Evolutionary conservation across 1,284 basidiomycete species (phyloP), one percentile per base, ranked within the genome.

Genomic region (Trichosporon inkin): DNA sequence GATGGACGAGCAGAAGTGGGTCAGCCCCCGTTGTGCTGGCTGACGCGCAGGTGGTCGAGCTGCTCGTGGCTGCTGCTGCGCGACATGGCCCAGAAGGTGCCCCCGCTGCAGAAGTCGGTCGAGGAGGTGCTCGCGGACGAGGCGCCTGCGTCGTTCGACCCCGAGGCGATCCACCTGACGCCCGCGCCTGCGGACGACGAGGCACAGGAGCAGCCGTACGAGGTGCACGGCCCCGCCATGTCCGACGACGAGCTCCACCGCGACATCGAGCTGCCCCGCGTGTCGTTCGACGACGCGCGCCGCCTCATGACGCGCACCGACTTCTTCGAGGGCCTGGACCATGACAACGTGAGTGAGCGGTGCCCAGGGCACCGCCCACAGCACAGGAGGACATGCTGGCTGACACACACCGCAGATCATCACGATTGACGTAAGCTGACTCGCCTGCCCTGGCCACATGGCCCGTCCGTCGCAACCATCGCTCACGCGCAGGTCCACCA

Each of bases 221-320:
- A 11, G 7, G n/a, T 7, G 3, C 7, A 22, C 24, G 28, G 40
- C n/a, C 37, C n/a, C 17, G 40, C 41, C 34, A 39, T 56, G 32
- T 51, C 55, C 19, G 14, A 57, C 24, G 66, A 62, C 14, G 57
- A 63, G 28, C 61, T 68, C 19, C 57, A 62, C n/a, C 62, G 61
- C 3, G 74, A 76, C 54, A 36, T 72, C 4, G 62, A 68, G 19
- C 44, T 73, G 10, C 74, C 75, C 2, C 66, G 65, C 17, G 73
- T 76, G 14, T 68, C 74, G n/a, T 78, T 70, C 56, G 73, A 74
- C 55, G 73, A 75, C 22, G 78, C 75, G 10, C 65, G 78, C 41
- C 67, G 88, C 71, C 86, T 92, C 55, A 91, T 90, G 89, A 91
- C 89, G 0, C 80, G 89, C 32, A 80, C 88, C 2, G 90, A 91